phyloP scores from a whole-genome alignment of 164 flowering plant species.

The Akebia trifoliata region DNA sequence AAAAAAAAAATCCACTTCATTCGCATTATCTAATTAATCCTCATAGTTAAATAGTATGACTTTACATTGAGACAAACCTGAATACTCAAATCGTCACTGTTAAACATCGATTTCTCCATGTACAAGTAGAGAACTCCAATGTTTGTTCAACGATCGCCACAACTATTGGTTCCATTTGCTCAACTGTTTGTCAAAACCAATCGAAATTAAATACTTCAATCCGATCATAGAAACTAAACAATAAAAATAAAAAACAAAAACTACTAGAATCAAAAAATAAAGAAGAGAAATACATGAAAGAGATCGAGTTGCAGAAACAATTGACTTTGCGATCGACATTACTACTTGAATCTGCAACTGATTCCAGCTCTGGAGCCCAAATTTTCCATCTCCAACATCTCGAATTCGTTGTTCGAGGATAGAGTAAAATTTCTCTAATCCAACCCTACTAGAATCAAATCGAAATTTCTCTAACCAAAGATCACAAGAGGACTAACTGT shows the following conservation, averaged over 20 bases:
- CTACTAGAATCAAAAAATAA: too few relatives aligned
- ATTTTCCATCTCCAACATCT: conserved; percentile 25
- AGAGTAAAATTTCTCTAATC: conserved; percentile 39
- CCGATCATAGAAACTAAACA: background rate
- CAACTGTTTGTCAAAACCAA: conserved; percentile 35
- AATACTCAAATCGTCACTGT: conserved; percentile 35
- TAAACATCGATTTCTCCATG: conserved; percentile 47
- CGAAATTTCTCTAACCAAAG: too few relatives aligned
- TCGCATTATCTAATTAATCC: too few relatives aligned
- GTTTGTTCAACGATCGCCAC: conserved; percentile 41
- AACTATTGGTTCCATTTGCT: conserved; percentile 47
- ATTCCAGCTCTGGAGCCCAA: too few relatives aligned
- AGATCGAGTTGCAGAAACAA: too few relatives aligned
- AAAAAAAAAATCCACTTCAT: background rate
- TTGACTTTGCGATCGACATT: conserved; percentile 30
- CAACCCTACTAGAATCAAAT: too few relatives aligned
- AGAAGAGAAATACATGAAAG: too few relatives aligned
- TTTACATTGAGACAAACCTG: conserved; percentile 48
- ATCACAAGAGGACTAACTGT: too few relatives aligned
- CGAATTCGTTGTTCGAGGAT: conserved; percentile 29
- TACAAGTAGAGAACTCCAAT: conserved; percentile 54
- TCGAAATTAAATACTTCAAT: too few relatives aligned
- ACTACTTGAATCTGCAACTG: conserved; percentile 54
- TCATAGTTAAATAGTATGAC: too few relatives aligned
- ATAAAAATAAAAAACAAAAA: conserved; percentile 6